phyloP scores from a whole-genome alignment of 176 grass and related monocot genomes.

The Echinochloa phyllopogon region DNA sequence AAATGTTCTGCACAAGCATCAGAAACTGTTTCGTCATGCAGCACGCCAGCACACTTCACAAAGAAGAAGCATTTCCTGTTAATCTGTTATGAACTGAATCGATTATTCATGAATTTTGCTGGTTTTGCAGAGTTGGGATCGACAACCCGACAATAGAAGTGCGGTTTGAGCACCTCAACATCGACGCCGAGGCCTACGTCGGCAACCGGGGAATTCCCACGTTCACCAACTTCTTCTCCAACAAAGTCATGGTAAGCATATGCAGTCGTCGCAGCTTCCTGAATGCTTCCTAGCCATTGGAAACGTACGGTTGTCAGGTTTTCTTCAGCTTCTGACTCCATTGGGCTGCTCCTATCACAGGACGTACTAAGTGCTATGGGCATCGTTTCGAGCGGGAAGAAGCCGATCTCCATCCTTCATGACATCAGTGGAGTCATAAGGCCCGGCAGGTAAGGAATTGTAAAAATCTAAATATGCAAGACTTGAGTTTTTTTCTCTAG shows the following conservation, averaged over 20 bases:
- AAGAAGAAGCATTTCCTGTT: neutral
- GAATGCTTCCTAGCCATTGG: neutral
- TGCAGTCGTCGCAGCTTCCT: neutral
- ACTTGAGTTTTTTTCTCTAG: neutral
- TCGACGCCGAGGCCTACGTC: constrained; percentile 88
- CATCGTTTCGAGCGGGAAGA: constrained; percentile 76
- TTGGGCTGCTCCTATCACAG: constrained; percentile 39
- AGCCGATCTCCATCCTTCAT: constrained; percentile 72
- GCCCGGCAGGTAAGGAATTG: constrained; percentile 64
- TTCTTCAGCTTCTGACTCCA: constrained; percentile 40
- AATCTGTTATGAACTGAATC: too few relatives aligned
- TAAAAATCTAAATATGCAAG: neutral
- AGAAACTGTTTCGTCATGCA: neutral
- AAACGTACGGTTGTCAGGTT: neutral
- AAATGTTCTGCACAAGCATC: neutral
- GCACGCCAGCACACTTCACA: too few relatives aligned
- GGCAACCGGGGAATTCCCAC: constrained; percentile 81
- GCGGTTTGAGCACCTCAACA: constrained; percentile 75
- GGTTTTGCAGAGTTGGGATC: constrained; percentile 74
- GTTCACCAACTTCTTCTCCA: constrained; percentile 92
- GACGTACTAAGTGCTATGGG: constrained; percentile 66
- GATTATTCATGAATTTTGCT: neutral
- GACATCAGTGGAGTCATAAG: constrained; percentile 84
- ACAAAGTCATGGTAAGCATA: constrained; percentile 70
- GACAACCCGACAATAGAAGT: constrained; percentile 93